These are phyloP conservation scores for Grifola frondosa DNA, from an alignment of 1,284 basidiomycete genomes.

Conservation along the genomic window DNA sequence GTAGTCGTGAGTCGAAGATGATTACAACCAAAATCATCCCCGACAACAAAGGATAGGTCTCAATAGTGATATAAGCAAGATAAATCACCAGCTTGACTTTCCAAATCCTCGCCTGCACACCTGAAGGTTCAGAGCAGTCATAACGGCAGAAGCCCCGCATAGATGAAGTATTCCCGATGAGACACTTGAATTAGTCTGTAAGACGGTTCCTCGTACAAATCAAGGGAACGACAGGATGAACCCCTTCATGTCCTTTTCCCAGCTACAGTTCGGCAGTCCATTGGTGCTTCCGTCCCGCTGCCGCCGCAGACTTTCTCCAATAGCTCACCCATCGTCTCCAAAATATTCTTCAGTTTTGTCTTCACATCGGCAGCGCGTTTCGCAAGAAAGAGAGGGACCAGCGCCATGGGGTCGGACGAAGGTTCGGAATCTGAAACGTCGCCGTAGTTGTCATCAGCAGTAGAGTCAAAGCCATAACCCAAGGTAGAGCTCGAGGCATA, in stretches of 20 bases:
- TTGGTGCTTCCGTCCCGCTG: conserved; percentile 33
- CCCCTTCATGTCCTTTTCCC: conserved; percentile 59
- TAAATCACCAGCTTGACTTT: no score
- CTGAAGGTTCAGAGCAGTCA: no score
- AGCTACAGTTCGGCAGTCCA: conserved; percentile 51
- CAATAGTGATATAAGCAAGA: no score
- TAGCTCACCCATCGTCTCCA: conserved; percentile 33
- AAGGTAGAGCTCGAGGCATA: conserved; percentile 1
- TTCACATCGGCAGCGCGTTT: conserved; percentile 28
- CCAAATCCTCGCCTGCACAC: no score
- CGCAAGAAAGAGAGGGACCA: conserved; percentile 19
- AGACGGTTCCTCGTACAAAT: no score
- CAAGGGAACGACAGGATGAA: conserved; percentile 65
- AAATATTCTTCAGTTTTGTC: conserved; percentile 29
- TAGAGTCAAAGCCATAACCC: conserved; percentile 6
- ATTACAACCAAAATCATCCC: no score
- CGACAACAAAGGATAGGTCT: no score
- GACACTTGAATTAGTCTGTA: no score
- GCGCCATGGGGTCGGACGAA: conserved; percentile 9
- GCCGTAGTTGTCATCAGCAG: conserved; percentile 4
- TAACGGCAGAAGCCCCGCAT: no score
- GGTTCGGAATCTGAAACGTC: conserved; percentile 6
- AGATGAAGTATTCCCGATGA: no score
- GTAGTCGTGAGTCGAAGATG: no score
- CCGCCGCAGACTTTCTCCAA: conserved; percentile 51